Evolutionary conservation across 2,329 filamentous ascomycete species (phyloP).

Genomic region (Hymenoscyphus salicellus): DNA sequence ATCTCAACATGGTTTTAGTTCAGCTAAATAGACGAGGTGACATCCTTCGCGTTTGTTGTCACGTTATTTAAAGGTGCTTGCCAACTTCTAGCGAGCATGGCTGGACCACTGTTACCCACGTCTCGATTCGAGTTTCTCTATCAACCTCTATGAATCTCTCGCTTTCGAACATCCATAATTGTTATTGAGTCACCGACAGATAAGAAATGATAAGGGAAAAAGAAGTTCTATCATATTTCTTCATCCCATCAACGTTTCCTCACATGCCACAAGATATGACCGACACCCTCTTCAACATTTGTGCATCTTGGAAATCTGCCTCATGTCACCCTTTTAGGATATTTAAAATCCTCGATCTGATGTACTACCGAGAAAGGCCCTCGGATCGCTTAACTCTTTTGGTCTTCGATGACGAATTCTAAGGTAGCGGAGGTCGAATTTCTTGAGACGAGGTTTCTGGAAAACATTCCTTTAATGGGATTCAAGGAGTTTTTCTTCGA

Average conservation of each 20-base stretch:
- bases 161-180: neutral
- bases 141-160: neutral
- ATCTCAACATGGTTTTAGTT: neutral
- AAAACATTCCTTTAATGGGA: neutral
- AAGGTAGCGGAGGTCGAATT: neutral
- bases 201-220: neutral
- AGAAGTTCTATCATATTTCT: neutral
- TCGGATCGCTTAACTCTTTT: neutral
- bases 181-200: neutral
- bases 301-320: neutral
- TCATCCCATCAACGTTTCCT: neutral
- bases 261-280: neutral
- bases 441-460: neutral
- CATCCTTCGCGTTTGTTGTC: neutral
- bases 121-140: neutral
- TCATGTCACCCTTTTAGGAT: neutral
- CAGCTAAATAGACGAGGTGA: neutral
- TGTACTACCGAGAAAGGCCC: neutral
- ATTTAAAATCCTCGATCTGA: too few species aligned
- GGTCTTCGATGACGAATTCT: neutral
- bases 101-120: neutral
- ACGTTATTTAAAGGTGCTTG: neutral
- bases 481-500: neutral
- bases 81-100: neutral
- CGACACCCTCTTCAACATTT: neutral